Conservation (phyloP, 176 grass and related monocot species). For the Hsuehochloa calcarea region DNA sequence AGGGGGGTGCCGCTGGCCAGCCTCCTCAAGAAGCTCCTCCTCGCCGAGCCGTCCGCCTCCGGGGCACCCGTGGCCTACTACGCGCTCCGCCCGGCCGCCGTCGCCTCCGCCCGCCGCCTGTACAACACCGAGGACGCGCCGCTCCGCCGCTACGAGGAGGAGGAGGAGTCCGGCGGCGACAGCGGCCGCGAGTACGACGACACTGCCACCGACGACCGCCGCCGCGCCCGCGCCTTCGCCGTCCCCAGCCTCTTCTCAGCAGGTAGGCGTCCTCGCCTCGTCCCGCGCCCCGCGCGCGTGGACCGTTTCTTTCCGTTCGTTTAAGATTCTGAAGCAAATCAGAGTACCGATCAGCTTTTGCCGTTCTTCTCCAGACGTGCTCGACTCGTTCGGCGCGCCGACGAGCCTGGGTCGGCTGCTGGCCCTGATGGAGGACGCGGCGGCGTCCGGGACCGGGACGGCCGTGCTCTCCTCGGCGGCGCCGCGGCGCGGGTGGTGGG, state of each 20-base stretch:
- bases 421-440: conserved; percentile 42
- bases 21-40: conserved; percentile 43
- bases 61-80: background rate
- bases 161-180: background rate
- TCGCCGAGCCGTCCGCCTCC: background rate
- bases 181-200: background rate
- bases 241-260: conserved; percentile 4
- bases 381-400: conserved; percentile 37
- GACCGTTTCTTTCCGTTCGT: background rate
- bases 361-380: conserved; percentile 5
- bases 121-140: conserved; percentile 35
- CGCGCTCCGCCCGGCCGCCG: background rate
- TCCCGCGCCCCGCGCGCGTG: background rate
- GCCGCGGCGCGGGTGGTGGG: conserved; percentile 31
- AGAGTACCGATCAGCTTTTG: background rate
- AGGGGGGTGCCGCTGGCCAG: conserved; percentile 12
- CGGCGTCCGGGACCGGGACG: background rate
- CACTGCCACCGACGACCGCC: background rate
- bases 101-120: conserved; percentile 1
- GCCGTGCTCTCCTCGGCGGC: background rate
- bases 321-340: background rate
- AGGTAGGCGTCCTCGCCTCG: conserved; percentile 22
- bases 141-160: conserved; percentile 12
- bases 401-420: conserved; percentile 35
- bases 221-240: background rate